phyloP scores from a whole-genome alignment of 768 basidiomycete genomes.

The Piloderma croceum region DNA sequence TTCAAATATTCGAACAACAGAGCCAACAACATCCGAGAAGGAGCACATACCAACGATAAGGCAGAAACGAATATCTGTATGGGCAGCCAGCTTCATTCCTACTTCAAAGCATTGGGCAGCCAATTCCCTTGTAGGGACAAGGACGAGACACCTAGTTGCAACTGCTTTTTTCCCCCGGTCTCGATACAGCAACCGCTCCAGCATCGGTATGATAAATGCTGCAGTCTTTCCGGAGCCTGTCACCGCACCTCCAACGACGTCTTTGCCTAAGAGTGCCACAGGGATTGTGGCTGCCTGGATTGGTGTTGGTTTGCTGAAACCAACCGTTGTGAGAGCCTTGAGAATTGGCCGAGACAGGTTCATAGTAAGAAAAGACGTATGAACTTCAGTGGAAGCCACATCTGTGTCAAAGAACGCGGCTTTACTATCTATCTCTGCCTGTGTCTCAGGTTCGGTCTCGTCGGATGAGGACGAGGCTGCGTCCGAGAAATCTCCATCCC shows the following conservation, averaged over 20 bases:
- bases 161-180: slow-evolving; percentile 85
- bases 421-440: slow-evolving; percentile 63
- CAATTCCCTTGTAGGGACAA: slow-evolving; percentile 92
- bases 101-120: slow-evolving; percentile 96
- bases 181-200: slow-evolving; percentile 88
- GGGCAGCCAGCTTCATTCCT: slow-evolving; percentile 73
- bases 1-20: no score
- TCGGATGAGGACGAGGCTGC: slow-evolving; percentile 55
- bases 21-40: neutral
- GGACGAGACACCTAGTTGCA: slow-evolving; percentile 82
- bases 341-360: slow-evolving; percentile 92
- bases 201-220: slow-evolving; percentile 90
- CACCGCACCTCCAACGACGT: slow-evolving; percentile 91
- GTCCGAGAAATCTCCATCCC: slow-evolving; percentile 24
- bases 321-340: slow-evolving; percentile 80
- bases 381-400: slow-evolving; percentile 39
- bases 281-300: slow-evolving; percentile 95
- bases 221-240: slow-evolving; percentile 99
- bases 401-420: slow-evolving; percentile 79
- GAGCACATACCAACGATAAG: slow-evolving; percentile 75
- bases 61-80: slow-evolving; percentile 87
- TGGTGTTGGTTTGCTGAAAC: slow-evolving; percentile 83
- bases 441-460: slow-evolving; percentile 56
- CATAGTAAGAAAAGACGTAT: slow-evolving; percentile 85
- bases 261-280: slow-evolving; percentile 88